These are phyloP conservation scores for Chlamydomonas reinhardtii DNA, from an alignment of 163 green algal species.

Conservation along the genomic window DNA sequence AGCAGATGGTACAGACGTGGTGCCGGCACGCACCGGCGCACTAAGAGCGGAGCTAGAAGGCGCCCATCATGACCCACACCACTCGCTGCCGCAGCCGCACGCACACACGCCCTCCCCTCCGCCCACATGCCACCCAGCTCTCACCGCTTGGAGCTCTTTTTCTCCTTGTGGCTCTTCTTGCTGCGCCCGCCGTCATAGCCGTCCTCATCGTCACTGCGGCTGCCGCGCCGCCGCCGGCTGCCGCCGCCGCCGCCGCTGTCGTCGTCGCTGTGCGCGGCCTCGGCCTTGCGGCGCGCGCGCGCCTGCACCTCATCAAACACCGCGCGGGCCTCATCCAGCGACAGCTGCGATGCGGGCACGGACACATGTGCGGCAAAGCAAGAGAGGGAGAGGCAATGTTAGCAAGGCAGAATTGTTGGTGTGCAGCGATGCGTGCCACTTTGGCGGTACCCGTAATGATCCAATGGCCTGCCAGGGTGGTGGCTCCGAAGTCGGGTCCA, in stretches of 20 bases:
- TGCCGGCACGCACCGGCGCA: no score
- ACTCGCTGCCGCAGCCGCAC: not conserved
- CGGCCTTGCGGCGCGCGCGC: constrained; percentile 49
- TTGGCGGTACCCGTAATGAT: no score
- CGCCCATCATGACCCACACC: not conserved
- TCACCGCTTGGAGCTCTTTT: constrained; percentile 51
- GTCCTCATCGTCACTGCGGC: constrained; percentile 38
- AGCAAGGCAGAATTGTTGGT: no score
- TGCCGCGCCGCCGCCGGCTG: constrained; percentile 22
- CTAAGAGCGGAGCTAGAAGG: no score
- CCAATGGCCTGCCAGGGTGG: no score
- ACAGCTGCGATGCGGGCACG: no score
- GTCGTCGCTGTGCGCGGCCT: constrained; percentile 49
- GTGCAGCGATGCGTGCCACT: no score
- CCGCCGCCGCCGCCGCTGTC: constrained; percentile 50
- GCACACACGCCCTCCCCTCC: not conserved
- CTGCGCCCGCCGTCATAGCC: constrained; percentile 33
- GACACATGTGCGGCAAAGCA: no score
- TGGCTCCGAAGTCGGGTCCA: no score
- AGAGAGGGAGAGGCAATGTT: no score
- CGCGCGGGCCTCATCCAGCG: constrained; percentile 52
- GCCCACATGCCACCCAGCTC: not conserved
- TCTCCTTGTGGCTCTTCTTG: constrained; percentile 66
- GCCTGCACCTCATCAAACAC: constrained; percentile 72
- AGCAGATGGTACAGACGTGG: no score